Percentiles rank a stretch among this genome's conserved stretches.
phyloP scores from a whole-genome alignment of 768 basidiomycete genomes.

The Rhodotorula babjevae region DNA sequence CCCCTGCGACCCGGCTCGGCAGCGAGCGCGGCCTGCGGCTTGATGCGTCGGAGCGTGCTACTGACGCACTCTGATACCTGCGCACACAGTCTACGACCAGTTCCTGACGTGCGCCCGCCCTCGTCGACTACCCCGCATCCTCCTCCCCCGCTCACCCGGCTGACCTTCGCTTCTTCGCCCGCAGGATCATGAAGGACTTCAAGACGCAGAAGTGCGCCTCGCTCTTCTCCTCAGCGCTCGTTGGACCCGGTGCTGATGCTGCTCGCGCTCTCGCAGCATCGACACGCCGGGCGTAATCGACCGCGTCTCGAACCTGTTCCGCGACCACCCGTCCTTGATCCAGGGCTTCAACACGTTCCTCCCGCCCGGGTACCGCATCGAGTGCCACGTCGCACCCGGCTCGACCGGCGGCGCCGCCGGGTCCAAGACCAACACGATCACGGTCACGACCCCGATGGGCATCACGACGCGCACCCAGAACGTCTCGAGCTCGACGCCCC shows the following conservation, averaged over 20 bases:
- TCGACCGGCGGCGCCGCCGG: neutral
- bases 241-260: neutral
- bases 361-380: conserved; percentile 88
- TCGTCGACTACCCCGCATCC: neutral
- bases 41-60: neutral
- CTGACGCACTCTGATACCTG: no score
- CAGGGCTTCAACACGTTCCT: conserved; percentile 98
- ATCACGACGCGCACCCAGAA: conserved; percentile 43
- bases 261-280: conserved; percentile 59
- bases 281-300: conserved; percentile 97
- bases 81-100: conserved; percentile 30
- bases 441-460: conserved; percentile 48
- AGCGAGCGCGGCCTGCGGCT: neutral
- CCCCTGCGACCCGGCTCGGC: neutral
- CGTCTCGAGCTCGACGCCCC: conserved; percentile 12
- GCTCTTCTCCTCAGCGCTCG: no score
- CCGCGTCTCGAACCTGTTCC: conserved; percentile 87
- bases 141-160: neutral
- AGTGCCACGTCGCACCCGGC: conserved; percentile 48
- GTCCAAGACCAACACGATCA: conserved; percentile 42
- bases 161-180: neutral
- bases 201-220: conserved; percentile 66
- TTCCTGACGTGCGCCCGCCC: conserved; percentile 24
- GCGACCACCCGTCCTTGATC: conserved; percentile 81
- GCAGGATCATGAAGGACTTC: conserved; percentile 92